Base-by-base conservation (phyloP, 2,329 filamentous ascomycete genomes). In the Karstenula rhodostoma region DNA sequence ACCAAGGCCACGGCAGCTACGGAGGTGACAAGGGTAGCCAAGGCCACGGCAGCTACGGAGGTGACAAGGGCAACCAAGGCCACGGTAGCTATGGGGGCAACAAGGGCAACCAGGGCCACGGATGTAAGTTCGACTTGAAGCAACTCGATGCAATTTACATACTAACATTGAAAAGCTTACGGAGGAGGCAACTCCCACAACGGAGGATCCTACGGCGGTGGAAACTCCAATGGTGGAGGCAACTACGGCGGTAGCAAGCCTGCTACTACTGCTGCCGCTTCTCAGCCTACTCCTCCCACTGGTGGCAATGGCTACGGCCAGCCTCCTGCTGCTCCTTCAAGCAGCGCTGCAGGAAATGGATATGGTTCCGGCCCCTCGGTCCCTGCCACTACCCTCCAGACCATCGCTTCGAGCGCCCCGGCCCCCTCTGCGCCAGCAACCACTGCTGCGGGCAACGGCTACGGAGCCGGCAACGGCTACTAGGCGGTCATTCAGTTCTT, bases 261-360 rank as follows among this genome's bases (percentile, higher is more conserved):
- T 9, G 13, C 33, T 12, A 35, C 52, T 10, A 35, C 27, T 27
- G 27, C 42, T 19, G 52, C 12, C 22, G 52, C 52, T 44, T 33
- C 52, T n/a, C 22, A 47, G 52, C 52, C 52, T 7, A 55, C 52
- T 42, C 40, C 52, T 46, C 29, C 52, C 7, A 15, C 42, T 19
- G 52, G 52, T 17, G 52, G 52, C n/a, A 32, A 48, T 10, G 29
- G 35, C 15, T 53, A 53, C 29, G 50, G 50, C 35, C 15, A 42
- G 23, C 23, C 19, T 29, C 47, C 44, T 27, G 44, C 44, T 29
- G 22, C 19, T 23, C 42, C 42, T 5, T 44, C 42, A 5, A 44
- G 42, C 42, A 44, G 42, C 42, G 42, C 42, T 23, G 42, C 42
- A 8, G 46, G 46, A 17, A 49, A 49, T 5, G 46, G 35, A 12